A percentile compares a stretch with the other conserved stretches of the same genome.
Conservation (phyloP, 345 rosid species). For the Eucalyptus regnans region DNA sequence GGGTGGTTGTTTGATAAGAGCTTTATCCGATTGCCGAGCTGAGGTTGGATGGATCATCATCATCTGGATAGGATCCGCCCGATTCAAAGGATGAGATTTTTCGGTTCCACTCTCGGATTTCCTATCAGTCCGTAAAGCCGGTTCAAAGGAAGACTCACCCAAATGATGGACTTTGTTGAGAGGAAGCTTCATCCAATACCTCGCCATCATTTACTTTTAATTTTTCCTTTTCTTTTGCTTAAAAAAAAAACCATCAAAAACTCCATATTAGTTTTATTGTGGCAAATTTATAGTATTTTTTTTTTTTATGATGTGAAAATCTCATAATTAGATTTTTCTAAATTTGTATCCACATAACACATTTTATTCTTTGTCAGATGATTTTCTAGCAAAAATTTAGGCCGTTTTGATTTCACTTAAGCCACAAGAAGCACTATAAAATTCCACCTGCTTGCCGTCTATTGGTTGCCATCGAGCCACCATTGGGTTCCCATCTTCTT, state of each 20-base stretch:
- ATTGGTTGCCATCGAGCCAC: too few relatives aligned
- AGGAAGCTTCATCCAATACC: background rate
- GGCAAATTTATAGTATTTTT: too few relatives aligned
- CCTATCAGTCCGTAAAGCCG: fast-evolving
- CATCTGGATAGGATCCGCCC: fast-evolving
- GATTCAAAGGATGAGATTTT: background rate
- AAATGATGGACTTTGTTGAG: background rate
- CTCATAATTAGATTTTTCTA: fast-evolving
- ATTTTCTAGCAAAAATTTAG: too few relatives aligned
- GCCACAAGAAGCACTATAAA: too few relatives aligned
- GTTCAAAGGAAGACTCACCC: background rate
- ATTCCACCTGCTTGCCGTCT: fast-evolving
- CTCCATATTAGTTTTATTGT: too few relatives aligned
- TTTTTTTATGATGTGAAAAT: too few relatives aligned
- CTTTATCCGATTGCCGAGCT: background rate
- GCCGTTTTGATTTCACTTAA: too few relatives aligned
- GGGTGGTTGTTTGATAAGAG: background rate
- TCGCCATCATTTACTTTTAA: fast-evolving
- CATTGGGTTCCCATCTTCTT: too few relatives aligned
- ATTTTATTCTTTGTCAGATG: too few relatives aligned
- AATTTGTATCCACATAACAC: too few relatives aligned
- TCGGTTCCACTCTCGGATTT: background rate
- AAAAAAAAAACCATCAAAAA: too few relatives aligned
- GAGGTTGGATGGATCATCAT: background rate
- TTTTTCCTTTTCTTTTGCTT: too few relatives aligned